Base-by-base conservation (phyloP, 495 filamentous ascomycete species). In the Penicillium dipodomyicola region DNA sequence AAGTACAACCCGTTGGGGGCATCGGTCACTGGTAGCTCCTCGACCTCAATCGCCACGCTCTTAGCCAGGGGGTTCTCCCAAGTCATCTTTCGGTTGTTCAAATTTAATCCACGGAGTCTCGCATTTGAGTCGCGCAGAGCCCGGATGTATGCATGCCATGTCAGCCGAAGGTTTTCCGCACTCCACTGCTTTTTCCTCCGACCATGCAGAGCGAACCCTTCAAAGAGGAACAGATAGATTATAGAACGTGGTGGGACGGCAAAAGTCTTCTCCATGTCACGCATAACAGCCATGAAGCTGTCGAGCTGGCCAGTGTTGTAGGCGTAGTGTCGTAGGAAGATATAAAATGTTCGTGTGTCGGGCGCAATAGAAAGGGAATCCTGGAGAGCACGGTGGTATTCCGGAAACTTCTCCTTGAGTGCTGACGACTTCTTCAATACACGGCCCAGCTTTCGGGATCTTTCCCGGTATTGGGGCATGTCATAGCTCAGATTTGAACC, bases 131-230 rank as follows among this genome's bases (percentile, higher is more conserved):
- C 79, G 25, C 77, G 86, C 54, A 84, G 76, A 25, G 70, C 72
- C 57, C 77, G 82, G 55, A 82, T 76, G 57, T 68, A 80, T 27
- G 59, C 63, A 53, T 62, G 65, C 77, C 68, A 80, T 14, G 58
- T 68, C 42, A 58, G 58, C 48, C 80, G 72, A 14, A 92, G 76
- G 39, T 78, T 76, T 58, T 77, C 70, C 17, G 74, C 72, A 47
- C 82, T 87, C 91, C 89, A 94, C 7, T 81, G 66, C 12, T 82
- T 83, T 58, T 82, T 80, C 7, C 64, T 70, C n/a, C 83, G 81
- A 17, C 90, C 91, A 67, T 92, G 83, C n/a, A 67, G 66, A 44
- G 77, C 75, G 67, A 96, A 96, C 5, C 87, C 88, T 57, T 87
- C 84, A 64, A 96, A 85, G 23, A 96, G 74, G 5, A 75, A 63